These are phyloP conservation scores for Rhytidiadelphus loreus DNA, from an alignment of 225 moss, liverwort and hornwort species.

Conservation along the genomic window DNA sequence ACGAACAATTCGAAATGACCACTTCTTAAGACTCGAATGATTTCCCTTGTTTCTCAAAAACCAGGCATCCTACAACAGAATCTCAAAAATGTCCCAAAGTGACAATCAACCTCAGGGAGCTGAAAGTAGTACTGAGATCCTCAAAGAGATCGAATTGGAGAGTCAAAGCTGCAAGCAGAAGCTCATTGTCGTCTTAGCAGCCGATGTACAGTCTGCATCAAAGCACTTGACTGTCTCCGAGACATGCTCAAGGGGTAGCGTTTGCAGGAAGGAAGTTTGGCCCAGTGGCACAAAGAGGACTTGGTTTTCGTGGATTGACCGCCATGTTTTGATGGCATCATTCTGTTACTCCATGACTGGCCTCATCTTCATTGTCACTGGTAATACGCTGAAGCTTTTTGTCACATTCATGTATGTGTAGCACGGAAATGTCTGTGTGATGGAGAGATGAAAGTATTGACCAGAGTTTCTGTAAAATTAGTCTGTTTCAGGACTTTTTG, in stretches of 20 bases:
- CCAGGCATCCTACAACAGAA: conserved; percentile 37
- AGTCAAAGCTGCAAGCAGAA: conserved; percentile 23
- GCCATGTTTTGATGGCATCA: conserved; percentile 54
- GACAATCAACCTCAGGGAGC: conserved; percentile 1
- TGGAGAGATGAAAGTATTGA: not conserved
- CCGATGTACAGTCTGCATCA: conserved; percentile 5
- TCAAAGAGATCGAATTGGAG: conserved; percentile 3
- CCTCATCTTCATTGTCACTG: conserved; percentile 78
- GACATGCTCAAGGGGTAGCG: not conserved
- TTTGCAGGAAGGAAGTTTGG: not conserved
- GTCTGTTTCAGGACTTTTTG: too few relatives aligned
- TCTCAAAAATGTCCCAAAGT: not conserved
- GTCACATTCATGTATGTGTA: too few relatives aligned
- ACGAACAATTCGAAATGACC: not conserved
- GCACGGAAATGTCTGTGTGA: too few relatives aligned
- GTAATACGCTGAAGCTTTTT: conserved; percentile 6
- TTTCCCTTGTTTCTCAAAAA: not conserved
- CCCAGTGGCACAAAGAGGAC: not conserved
- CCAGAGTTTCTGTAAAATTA: not conserved
- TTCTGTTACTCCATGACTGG: conserved; percentile 83
- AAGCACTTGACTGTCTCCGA: not conserved
- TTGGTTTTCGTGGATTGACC: conserved; percentile 31
- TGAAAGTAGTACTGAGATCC: not conserved
- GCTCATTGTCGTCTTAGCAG: conserved; percentile 34
- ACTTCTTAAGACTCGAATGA: not conserved